A percentile compares a stretch with the other conserved stretches of the same genome.
phyloP scores from a whole-genome alignment of 495 filamentous ascomycete genomes.

The Glonium stellatum region DNA sequence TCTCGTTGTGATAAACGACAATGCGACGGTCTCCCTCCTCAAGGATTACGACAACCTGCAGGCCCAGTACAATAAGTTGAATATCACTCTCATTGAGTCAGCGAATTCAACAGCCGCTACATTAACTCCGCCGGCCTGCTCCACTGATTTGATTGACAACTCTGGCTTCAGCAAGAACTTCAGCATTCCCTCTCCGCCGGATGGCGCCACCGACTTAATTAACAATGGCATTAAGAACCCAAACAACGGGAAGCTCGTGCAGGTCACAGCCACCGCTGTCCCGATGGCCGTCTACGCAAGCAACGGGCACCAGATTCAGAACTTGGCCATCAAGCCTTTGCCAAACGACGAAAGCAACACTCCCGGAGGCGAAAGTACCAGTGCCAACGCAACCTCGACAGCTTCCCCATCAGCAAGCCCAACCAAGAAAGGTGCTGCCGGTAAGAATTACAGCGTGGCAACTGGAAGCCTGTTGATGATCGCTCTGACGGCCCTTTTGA shows the following conservation, averaged over 20 bases:
- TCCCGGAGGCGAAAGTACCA: slow-evolving; percentile 42
- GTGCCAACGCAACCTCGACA: slow-evolving; percentile 9
- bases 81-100: slow-evolving; percentile 57
- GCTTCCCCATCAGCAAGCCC: slow-evolving; percentile 1
- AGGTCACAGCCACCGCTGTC: slow-evolving; percentile 48
- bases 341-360: slow-evolving; percentile 48
- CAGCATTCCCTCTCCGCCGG: slow-evolving; percentile 55
- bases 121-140: slow-evolving; percentile 53
- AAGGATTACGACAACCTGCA: slow-evolving; percentile 71
- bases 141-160: slow-evolving; percentile 50
- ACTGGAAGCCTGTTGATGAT: slow-evolving; percentile 4
- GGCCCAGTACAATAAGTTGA: slow-evolving; percentile 64
- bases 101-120: slow-evolving; percentile 48
- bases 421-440: slow-evolving; percentile 11
- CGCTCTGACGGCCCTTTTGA: slow-evolving; percentile 10
- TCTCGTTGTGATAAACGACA: slow-evolving; percentile 61
- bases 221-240: slow-evolving; percentile 50
- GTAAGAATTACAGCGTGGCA: slow-evolving; percentile 12
- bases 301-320: slow-evolving; percentile 47
- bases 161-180: slow-evolving; percentile 66
- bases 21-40: slow-evolving; percentile 57
- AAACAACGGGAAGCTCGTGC: slow-evolving; percentile 51
- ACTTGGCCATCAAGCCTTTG: slow-evolving; percentile 49
- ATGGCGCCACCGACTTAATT: slow-evolving; percentile 49
- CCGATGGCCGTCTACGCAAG: slow-evolving; percentile 48